phyloP scores from a whole-genome alignment of 192 early-diverging fungal genomes.

The Linnemannia schmuckeri region DNA sequence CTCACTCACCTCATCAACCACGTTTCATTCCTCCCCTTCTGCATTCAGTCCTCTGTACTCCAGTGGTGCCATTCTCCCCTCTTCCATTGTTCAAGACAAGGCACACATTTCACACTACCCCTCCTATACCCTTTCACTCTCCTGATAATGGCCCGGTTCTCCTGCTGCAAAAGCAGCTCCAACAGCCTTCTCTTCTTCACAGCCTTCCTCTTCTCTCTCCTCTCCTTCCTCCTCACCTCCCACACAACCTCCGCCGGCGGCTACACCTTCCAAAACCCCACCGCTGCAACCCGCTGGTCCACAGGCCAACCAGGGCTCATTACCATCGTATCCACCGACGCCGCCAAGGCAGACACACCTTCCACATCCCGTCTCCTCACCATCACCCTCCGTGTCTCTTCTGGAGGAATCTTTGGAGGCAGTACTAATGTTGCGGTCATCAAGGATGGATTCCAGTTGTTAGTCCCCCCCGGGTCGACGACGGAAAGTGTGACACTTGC shows the following conservation, averaged over 20 bases:
- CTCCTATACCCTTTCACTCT: not conserved
- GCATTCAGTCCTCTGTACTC: not conserved
- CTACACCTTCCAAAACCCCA: conserved; percentile 31
- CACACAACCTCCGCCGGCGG: not conserved
- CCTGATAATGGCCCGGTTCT: not conserved
- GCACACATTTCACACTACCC: not conserved
- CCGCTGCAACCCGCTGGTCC: conserved; percentile 34
- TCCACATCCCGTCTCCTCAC: conserved; percentile 22
- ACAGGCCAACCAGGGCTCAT: conserved; percentile 25
- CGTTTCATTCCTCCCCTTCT: not conserved
- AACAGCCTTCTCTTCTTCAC: not conserved
- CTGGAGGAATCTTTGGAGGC: conserved; percentile 2
- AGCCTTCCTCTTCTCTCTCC: conserved; percentile 9
- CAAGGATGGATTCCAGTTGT: conserved; percentile 26
- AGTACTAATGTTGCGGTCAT: conserved; percentile 7
- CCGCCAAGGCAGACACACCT: conserved; percentile 10
- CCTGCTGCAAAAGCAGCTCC: not conserved
- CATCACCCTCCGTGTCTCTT: conserved; percentile 7
- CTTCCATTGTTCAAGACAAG: not conserved
- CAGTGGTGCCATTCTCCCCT: not conserved
- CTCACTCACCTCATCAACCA: not conserved
- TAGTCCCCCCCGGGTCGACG: conserved; percentile 2
- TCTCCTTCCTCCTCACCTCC: not conserved
- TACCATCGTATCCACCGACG: conserved; percentile 21
- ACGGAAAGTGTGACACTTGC: not conserved